Percentiles rank a stretch among this genome's conserved stretches.
These are phyloP conservation scores for Besnoitia besnoiti DNA, from an alignment of 169 alveolate genomes.

Conservation along the genomic window DNA sequence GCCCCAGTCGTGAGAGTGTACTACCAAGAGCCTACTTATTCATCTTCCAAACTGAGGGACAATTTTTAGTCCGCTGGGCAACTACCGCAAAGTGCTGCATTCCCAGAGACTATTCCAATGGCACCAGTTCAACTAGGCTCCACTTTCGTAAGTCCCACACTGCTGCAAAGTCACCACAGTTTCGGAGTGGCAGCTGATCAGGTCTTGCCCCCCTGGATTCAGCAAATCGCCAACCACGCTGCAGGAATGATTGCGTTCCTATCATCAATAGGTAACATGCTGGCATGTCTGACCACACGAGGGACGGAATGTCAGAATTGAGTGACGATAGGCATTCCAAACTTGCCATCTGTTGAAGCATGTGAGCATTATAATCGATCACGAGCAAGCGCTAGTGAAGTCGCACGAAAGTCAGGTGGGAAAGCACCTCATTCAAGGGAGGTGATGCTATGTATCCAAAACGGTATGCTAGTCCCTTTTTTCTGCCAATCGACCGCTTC, in stretches of 20 bases:
- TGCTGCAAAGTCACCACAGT: neutral
- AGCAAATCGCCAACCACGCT: conserved; percentile 33
- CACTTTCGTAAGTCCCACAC: neutral
- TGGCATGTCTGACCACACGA: neutral
- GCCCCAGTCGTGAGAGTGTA: neutral
- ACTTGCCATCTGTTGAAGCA: neutral
- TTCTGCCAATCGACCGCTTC: neutral
- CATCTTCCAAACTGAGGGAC: no score
- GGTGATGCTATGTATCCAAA: conserved; percentile 26
- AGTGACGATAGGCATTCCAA: neutral
- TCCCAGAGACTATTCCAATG: neutral
- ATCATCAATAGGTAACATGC: neutral
- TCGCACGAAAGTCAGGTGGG: neutral
- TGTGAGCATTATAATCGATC: neutral
- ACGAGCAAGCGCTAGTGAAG: neutral
- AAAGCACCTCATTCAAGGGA: neutral
- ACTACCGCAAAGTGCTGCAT: neutral
- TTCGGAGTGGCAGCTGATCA: neutral
- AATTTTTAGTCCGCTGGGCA: neutral
- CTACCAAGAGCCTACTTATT: neutral
- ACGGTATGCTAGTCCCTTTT: neutral
- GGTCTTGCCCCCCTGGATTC: conserved; percentile 57
- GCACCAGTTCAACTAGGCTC: neutral
- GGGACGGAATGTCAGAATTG: neutral
- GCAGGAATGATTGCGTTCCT: conserved; percentile 43